Conservation (phyloP, 2,329 filamentous ascomycete genomes). For the Dendrostoma leiphaemia region DNA sequence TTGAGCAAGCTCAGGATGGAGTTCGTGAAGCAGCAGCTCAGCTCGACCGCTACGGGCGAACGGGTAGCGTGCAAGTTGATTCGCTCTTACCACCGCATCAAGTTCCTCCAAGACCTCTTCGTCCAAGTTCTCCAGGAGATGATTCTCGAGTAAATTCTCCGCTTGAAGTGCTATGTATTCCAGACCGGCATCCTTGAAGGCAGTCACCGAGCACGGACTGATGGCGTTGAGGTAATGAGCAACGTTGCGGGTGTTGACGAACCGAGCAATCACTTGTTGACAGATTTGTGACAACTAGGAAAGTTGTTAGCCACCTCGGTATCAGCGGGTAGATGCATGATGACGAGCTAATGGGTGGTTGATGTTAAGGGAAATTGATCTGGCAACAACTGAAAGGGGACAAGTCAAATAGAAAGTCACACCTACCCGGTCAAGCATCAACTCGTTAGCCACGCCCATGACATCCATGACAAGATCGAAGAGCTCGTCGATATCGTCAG, state of each 20-base stretch:
- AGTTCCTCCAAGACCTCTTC: constrained; percentile 78
- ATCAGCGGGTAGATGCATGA: no score
- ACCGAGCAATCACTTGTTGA: constrained; percentile 77
- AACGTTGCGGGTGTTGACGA: constrained; percentile 84
- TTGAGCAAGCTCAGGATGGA: constrained; percentile 59
- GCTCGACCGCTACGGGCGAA: constrained; percentile 74
- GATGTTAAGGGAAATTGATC: no score
- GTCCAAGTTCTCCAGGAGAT: constrained; percentile 81
- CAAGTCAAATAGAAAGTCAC: not conserved
- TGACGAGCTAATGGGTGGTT: no score
- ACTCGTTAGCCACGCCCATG: constrained; percentile 83
- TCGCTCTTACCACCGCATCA: constrained; percentile 74
- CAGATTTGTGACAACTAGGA: constrained; percentile 74
- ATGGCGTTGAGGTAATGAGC: constrained; percentile 83
- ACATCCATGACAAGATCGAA: constrained; percentile 89
- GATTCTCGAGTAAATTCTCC: constrained; percentile 89
- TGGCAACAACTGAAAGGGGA: not conserved
- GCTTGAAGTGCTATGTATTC: constrained; percentile 92
- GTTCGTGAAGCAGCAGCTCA: constrained; percentile 63
- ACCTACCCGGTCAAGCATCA: constrained; percentile 77
- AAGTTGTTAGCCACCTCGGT: not conserved
- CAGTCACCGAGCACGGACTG: constrained; percentile 75
- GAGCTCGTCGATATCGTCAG: constrained; percentile 74
- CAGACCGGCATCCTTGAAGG: constrained; percentile 84
- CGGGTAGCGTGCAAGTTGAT: constrained; percentile 76